A percentile compares a stretch with the other conserved stretches of the same genome.
These are phyloP conservation scores for Knufia petricola DNA, from an alignment of 2,329 filamentous ascomycete genomes.

Conservation along the genomic window DNA sequence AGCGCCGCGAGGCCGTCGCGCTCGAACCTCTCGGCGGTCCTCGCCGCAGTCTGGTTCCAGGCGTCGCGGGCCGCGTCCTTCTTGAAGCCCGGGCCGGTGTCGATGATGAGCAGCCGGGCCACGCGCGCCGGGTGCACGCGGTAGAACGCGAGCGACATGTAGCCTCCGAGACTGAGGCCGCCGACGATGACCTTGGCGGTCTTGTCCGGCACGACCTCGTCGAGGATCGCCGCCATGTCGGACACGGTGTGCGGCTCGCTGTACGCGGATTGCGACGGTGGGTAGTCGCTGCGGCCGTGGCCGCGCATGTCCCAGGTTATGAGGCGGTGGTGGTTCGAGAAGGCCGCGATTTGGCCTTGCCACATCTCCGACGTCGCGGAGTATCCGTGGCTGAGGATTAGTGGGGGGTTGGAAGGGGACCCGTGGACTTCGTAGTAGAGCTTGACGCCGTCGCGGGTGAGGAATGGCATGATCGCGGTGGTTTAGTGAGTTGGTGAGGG, in stretches of 20 bases:
- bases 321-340: slow-evolving; percentile 13
- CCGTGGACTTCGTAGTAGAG: slow-evolving; percentile 18
- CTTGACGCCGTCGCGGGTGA: slow-evolving; percentile 9
- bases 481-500: not conserved
- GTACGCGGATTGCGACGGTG: slow-evolving; percentile 10
- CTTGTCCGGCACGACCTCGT: not conserved
- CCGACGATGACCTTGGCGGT: slow-evolving; percentile 13
- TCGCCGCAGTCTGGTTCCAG: slow-evolving; percentile 17
- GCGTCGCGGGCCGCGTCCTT: slow-evolving; percentile 12
- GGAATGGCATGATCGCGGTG: slow-evolving; percentile 12
- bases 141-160: slow-evolving; percentile 20
- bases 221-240: slow-evolving; percentile 14
- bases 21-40: slow-evolving; percentile 11
- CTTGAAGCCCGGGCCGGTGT: slow-evolving; percentile 17
- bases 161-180: slow-evolving; percentile 16
- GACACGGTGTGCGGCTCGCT: slow-evolving; percentile 14
- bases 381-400: slow-evolving; percentile 17
- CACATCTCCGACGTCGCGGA: slow-evolving; percentile 19
- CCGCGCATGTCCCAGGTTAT: slow-evolving; percentile 20
- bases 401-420: not conserved
- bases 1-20: slow-evolving; percentile 9
- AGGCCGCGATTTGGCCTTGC: slow-evolving; percentile 11
- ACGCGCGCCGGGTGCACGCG: slow-evolving; percentile 10
- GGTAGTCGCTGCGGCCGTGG: slow-evolving; percentile 14
- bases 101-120: slow-evolving; percentile 14